A percentile compares a stretch with the other conserved stretches of the same genome.
phyloP scores from a whole-genome alignment of 208 protist species.

The Tetramitus jugosus region DNA sequence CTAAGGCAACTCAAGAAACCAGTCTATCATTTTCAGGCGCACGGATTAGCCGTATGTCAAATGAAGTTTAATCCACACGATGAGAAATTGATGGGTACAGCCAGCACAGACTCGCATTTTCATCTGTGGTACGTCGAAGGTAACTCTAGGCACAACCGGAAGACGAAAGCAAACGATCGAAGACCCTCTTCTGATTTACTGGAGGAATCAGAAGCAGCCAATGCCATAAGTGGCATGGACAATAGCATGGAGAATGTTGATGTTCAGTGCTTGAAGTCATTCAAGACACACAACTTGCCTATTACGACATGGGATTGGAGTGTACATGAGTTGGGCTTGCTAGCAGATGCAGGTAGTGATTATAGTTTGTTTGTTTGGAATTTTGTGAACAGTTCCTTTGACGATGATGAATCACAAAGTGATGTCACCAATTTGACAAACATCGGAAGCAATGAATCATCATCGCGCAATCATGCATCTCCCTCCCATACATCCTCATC shows the following conservation, averaged over 20 bases:
- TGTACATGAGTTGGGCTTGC: background rate
- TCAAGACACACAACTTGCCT: constrained; percentile 1
- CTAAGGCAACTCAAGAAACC: background rate
- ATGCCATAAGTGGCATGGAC: background rate
- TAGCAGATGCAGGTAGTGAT: background rate
- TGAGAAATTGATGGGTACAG: constrained; percentile 1
- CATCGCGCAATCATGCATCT: no score
- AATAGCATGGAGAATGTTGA: background rate
- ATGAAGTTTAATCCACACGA: constrained; percentile 21
- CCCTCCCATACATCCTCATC: no score
- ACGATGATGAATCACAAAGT: no score
- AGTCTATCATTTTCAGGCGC: background rate
- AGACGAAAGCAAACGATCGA: background rate
- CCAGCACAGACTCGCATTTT: background rate
- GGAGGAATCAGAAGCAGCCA: background rate
- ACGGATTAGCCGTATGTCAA: background rate
- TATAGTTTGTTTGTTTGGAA: constrained; percentile 8
- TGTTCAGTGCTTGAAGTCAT: background rate
- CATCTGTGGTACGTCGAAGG: background rate
- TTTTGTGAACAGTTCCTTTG: no score
- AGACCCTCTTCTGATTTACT: no score
- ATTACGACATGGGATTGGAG: constrained; percentile 21
- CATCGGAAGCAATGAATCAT: no score
- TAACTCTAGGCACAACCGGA: background rate
- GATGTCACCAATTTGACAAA: no score